Conservation (phyloP, 2,329 filamentous ascomycete genomes). For the Graphilbum ipis-grandicollis region DNA sequence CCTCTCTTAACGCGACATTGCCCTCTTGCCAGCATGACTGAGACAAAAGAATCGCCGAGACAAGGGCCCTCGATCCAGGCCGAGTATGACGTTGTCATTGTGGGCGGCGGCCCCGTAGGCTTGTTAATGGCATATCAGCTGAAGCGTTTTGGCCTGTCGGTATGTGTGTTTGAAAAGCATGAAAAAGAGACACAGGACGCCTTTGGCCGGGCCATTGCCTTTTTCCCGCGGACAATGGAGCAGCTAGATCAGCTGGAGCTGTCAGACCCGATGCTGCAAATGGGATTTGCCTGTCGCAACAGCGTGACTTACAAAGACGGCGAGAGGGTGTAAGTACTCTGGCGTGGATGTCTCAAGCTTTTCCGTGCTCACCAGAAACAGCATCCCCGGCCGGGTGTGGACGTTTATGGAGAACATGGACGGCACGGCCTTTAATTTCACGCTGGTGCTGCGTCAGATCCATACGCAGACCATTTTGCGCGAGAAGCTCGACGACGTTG, state of each 20-base stretch:
- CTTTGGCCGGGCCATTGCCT: constrained; percentile 36
- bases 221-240: constrained; percentile 32
- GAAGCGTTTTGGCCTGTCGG: constrained; percentile 19
- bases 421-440: constrained; percentile 32
- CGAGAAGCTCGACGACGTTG: constrained; percentile 17
- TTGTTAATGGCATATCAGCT: constrained; percentile 27
- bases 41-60: too few species aligned
- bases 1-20: too few species aligned
- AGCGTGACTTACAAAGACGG: constrained; percentile 31
- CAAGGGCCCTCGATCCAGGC: neutral
- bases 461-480: constrained; percentile 36
- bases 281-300: constrained; percentile 31
- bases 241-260: constrained; percentile 34
- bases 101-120: constrained; percentile 28
- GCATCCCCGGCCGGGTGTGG: constrained; percentile 24
- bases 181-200: constrained; percentile 28
- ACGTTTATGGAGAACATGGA: constrained; percentile 35
- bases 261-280: constrained; percentile 29
- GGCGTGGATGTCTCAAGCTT: neutral
- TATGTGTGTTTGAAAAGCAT: constrained; percentile 30
- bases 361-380: neutral
- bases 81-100: constrained; percentile 17
- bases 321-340: constrained; percentile 17
- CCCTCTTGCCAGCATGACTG: neutral
- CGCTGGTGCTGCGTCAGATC: constrained; percentile 35